phyloP scores from a whole-genome alignment of 1,284 basidiomycete species.

The Cerrena zonata region DNA sequence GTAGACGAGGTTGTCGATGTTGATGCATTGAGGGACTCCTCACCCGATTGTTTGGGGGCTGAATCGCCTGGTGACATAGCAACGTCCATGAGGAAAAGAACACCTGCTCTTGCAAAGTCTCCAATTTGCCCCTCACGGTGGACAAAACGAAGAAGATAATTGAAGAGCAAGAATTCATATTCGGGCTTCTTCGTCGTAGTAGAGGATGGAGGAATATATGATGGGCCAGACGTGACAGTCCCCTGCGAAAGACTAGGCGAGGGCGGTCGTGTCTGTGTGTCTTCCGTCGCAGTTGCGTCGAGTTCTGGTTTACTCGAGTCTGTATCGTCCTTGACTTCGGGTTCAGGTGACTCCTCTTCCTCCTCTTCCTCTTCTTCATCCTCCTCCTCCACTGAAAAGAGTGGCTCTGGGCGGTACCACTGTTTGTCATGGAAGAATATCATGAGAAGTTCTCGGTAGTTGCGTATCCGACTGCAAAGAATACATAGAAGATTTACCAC shows the following conservation, averaged over 20 bases:
- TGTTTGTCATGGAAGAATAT: constrained; percentile 94
- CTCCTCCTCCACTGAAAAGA: constrained; percentile 65
- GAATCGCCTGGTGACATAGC: constrained; percentile 74
- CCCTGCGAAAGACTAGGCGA: constrained; percentile 59
- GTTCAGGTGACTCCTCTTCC: constrained; percentile 28
- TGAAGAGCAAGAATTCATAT: constrained; percentile 92
- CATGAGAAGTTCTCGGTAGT: constrained; percentile 84
- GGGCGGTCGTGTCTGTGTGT: background rate
- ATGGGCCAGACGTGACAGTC: constrained; percentile 49
- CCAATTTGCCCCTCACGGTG: constrained; percentile 92
- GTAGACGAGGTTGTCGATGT: constrained; percentile 25
- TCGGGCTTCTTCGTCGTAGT: constrained; percentile 60
- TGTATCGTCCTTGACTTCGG: constrained; percentile 26
- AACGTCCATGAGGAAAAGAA: constrained; percentile 90
- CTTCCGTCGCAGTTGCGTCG: background rate
- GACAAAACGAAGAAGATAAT: constrained; percentile 90
- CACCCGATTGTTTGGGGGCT: constrained; percentile 33
- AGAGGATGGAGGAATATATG: constrained; percentile 26
- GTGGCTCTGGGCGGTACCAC: constrained; percentile 68
- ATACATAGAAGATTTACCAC: constrained; percentile 89
- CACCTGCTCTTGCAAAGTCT: constrained; percentile 87
- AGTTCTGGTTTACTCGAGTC: constrained; percentile 10
- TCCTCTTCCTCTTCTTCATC: constrained; percentile 50
- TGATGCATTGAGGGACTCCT: constrained; percentile 26
- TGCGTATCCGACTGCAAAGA: constrained; percentile 83